Conservation (phyloP, 2,329 filamentous ascomycete species). For the Diaporthe sp. region DNA sequence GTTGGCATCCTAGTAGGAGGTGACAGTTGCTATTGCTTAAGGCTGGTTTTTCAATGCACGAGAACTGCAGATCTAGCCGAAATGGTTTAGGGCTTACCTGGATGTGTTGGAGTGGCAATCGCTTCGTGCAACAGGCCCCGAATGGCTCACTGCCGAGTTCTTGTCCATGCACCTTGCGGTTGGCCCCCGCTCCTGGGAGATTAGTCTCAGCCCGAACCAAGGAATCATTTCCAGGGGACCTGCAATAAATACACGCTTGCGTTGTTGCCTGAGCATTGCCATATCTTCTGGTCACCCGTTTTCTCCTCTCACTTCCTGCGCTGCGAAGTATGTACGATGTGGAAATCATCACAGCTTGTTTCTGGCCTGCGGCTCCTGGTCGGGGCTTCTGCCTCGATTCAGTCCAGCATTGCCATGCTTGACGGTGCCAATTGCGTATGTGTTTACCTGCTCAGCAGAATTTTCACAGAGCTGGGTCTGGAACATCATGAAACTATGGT, state of each 20-base stretch:
- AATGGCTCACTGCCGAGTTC: neutral
- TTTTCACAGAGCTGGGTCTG: too few relatives aligned
- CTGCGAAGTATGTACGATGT: neutral
- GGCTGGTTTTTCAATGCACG: neutral
- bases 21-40: too few relatives aligned
- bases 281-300: neutral
- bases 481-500: too few relatives aligned
- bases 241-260: neutral
- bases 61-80: neutral
- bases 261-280: neutral
- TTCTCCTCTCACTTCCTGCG: neutral
- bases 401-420: neutral
- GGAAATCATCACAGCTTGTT: neutral
- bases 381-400: neutral
- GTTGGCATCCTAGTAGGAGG: neutral
- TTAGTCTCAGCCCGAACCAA: neutral
- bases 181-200: neutral
- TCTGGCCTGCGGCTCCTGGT: neutral
- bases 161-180: neutral
- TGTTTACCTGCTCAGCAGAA: too few relatives aligned
- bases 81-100: neutral
- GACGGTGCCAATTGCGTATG: neutral
- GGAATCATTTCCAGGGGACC: neutral
- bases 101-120: neutral
- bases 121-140: neutral